Evolutionary conservation across 208 protist genomes (phyloP), one percentile per base, ranked within the genome.

Genomic region (Crithidia fasciculata): DNA sequence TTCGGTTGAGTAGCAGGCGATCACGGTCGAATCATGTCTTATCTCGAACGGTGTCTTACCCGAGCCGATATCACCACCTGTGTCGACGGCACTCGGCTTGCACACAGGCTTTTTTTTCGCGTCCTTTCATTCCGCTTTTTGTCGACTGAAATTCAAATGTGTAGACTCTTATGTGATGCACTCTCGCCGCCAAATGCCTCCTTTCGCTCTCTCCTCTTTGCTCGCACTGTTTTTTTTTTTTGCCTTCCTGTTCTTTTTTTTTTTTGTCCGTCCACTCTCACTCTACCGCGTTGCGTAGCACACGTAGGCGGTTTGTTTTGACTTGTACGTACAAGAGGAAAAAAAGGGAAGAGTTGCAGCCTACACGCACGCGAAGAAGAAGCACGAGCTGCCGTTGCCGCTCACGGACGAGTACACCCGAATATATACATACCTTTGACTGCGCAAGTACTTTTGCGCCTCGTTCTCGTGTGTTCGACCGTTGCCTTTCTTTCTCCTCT

Each of bases 181-280:
- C 45, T 49, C 45, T 13, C 9, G 12, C 45, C 45, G 45, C 9
- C 45, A 15, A 13, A 49, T 49, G 7, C 45, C 12, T 55, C 16
- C 50, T 55, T 55, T 12, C 16, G 15, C 8, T 55, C 16, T 55
- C 12, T 55, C 50, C n/a, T 55, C 50, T 18, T 55, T 55, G 7
- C 50, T 55, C 28, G 1, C 28, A 55, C 50, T 69, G n/a, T 12
- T 45, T 59, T 67, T 37, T 67, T 37, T 40, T 28, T 19, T 47
- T 16, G 8, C 12, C 40, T 74, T 28, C 18, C 9, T 54, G 47
- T 8, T 63, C 36, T 41, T 40, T 49, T 50, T 49, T 49, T 49
- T 49, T 49, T 49, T 49, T 49, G n/a, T n/a, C n/a, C 45, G 2
- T 49, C 28, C 28, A 1, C 28, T 28, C 28, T 28, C 28, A 28